These are phyloP conservation scores for Sporothrix curviconia DNA, from an alignment of 2,329 filamentous ascomycete genomes.

Conservation along the genomic window DNA sequence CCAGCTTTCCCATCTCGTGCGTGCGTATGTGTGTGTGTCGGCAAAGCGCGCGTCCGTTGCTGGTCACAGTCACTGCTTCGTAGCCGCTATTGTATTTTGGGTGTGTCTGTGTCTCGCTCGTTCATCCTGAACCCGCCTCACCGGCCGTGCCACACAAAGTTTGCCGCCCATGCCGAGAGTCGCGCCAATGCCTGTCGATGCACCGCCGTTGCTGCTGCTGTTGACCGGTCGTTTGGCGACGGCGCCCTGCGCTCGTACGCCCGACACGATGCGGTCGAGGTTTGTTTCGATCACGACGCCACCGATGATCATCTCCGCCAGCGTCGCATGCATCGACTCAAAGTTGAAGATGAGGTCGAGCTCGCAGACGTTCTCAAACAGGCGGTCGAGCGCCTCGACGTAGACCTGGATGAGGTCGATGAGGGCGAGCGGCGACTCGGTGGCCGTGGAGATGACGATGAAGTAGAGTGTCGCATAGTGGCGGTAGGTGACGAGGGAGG, in stretches of 20 bases:
- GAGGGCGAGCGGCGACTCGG: slow-evolving; percentile 88
- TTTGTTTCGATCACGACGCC: slow-evolving; percentile 92
- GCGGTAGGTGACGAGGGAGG: slow-evolving; percentile 92
- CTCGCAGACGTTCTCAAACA: slow-evolving; percentile 99
- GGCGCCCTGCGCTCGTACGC: slow-evolving; percentile 69
- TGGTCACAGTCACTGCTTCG: too few relatives aligned
- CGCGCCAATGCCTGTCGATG: slow-evolving; percentile 44
- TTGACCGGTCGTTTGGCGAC: slow-evolving; percentile 76
- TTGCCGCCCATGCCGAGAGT: slow-evolving; percentile 51
- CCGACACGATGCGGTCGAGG: slow-evolving; percentile 78
- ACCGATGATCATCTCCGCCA: slow-evolving; percentile 92
- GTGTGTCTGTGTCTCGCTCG: not conserved
- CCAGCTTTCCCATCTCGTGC: slow-evolving; percentile 1
- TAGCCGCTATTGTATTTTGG: too few relatives aligned
- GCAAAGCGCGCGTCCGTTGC: not conserved
- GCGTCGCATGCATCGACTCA: slow-evolving; percentile 84
- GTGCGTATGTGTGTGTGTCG: not conserved
- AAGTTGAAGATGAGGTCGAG: slow-evolving; percentile 98
- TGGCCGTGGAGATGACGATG: slow-evolving; percentile 94
- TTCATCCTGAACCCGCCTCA: slow-evolving; percentile 16
- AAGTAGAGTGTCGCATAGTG: slow-evolving; percentile 98
- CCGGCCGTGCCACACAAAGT: slow-evolving; percentile 47
- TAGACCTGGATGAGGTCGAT: slow-evolving; percentile 98
- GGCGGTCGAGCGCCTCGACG: slow-evolving; percentile 85
- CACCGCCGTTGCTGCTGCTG: slow-evolving; percentile 40